Conservation (phyloP, 495 filamentous ascomycete genomes). For the Pseudoneurospora amorphoporcata region DNA sequence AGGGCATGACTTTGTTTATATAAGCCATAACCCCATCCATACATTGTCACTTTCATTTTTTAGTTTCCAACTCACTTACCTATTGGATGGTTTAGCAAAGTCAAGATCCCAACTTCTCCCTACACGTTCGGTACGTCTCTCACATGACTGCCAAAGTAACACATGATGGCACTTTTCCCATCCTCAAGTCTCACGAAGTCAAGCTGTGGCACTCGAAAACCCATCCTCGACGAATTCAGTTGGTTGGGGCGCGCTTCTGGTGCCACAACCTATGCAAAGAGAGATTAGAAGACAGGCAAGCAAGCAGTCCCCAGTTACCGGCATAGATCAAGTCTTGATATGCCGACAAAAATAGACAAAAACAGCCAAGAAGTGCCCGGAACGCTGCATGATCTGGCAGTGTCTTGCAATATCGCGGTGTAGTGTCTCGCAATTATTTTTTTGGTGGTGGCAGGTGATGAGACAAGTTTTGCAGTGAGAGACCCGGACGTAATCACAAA, state of each 20-base stretch:
- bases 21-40: not conserved
- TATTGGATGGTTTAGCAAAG: too few species aligned
- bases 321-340: not conserved
- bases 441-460: not conserved
- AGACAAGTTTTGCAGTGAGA: not conserved
- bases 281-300: not conserved
- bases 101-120: too few species aligned
- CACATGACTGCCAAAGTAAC: not conserved
- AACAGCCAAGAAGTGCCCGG: not conserved
- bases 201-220: not conserved
- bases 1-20: not conserved
- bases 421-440: too few species aligned
- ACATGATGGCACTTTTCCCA: not conserved
- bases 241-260: not conserved
- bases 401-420: not conserved
- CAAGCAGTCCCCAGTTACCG: not conserved
- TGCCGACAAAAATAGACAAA: too few species aligned
- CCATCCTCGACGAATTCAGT: not conserved
- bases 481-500: not conserved
- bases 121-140: not conserved
- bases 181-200: not conserved
- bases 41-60: not conserved
- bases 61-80: too few species aligned
- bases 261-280: not conserved
- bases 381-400: not conserved